phyloP scores from a whole-genome alignment of 352 stramenopile genomes.

The Phytophthora syringae region DNA sequence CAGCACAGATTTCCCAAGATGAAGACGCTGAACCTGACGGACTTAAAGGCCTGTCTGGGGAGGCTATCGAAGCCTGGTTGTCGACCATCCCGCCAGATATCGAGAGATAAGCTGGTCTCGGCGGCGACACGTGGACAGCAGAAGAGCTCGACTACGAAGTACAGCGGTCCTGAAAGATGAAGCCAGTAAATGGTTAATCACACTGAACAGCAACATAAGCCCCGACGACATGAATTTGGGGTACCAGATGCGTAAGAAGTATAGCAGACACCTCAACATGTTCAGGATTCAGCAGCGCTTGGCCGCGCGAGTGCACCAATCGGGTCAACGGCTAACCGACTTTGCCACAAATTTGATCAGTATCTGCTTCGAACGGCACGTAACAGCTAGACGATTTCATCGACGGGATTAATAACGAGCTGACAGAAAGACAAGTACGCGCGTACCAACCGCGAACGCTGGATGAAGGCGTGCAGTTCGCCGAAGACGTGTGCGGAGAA shows the following conservation, averaged over 20 bases:
- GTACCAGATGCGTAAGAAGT: constrained; percentile 12
- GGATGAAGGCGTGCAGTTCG: neutral
- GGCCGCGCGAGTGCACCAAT: neutral
- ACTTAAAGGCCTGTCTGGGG: no score
- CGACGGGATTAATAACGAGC: neutral
- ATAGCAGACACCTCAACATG: neutral
- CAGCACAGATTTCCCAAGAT: no score
- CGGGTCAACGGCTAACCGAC: neutral
- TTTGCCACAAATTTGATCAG: neutral
- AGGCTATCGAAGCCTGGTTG: no score
- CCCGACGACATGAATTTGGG: neutral
- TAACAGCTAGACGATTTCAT: neutral
- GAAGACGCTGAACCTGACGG: no score
- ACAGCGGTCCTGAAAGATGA: neutral
- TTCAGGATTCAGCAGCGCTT: constrained; percentile 5
- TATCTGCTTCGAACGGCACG: neutral
- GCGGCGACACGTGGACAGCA: no score
- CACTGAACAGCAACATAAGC: neutral
- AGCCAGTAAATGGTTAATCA: constrained; percentile 1
- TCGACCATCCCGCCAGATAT: no score
- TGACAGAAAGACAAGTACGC: neutral
- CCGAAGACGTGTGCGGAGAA: neutral
- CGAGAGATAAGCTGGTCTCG: no score
- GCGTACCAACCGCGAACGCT: neutral
- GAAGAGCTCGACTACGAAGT: neutral